These are phyloP conservation scores for Astrothelium macrocarpum DNA, from an alignment of 495 filamentous ascomycete genomes.

Conservation along the genomic window DNA sequence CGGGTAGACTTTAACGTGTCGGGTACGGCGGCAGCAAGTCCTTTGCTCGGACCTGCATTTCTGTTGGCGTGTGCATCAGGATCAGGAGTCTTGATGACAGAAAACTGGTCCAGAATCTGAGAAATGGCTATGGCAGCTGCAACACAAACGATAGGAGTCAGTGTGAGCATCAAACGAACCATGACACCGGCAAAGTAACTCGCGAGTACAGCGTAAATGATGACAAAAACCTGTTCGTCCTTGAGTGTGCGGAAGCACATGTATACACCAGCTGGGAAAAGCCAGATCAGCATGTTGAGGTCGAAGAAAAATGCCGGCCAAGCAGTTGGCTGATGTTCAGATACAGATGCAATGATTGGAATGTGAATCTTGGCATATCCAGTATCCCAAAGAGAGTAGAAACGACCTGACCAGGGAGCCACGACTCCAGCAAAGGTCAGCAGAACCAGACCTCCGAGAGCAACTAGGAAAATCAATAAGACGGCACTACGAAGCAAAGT, in stretches of 20 bases:
- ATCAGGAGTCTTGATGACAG: constrained; percentile 37
- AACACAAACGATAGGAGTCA: constrained; percentile 95
- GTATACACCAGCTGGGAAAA: constrained; percentile 97
- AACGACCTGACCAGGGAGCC: constrained; percentile 96
- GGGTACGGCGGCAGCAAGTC: constrained; percentile 28
- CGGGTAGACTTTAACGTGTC: constrained; percentile 57
- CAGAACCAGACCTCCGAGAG: constrained; percentile 63
- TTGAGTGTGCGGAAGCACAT: constrained; percentile 89
- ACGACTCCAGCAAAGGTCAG: constrained; percentile 83
- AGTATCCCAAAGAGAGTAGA: constrained; percentile 99
- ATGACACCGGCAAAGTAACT: constrained; percentile 99
- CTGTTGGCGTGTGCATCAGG: constrained; percentile 34
- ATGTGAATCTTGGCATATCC: constrained; percentile 99
- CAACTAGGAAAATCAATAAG: constrained; percentile 63
- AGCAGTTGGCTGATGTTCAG: constrained; percentile 98
- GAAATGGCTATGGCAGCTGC: constrained; percentile 84
- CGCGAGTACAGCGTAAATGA: constrained; percentile 89
- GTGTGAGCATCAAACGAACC: constrained; percentile 96
- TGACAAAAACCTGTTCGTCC: constrained; percentile 97
- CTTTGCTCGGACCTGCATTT: constrained; percentile 30
- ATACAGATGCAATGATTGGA: constrained; percentile 98
- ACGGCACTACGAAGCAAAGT: constrained; percentile 69
- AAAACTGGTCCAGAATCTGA: constrained; percentile 79
- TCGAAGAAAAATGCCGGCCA: constrained; percentile 99
- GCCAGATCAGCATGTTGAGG: constrained; percentile 95